phyloP scores from a whole-genome alignment of 1,284 basidiomycete species.

The Quambalaria eucalypti region DNA sequence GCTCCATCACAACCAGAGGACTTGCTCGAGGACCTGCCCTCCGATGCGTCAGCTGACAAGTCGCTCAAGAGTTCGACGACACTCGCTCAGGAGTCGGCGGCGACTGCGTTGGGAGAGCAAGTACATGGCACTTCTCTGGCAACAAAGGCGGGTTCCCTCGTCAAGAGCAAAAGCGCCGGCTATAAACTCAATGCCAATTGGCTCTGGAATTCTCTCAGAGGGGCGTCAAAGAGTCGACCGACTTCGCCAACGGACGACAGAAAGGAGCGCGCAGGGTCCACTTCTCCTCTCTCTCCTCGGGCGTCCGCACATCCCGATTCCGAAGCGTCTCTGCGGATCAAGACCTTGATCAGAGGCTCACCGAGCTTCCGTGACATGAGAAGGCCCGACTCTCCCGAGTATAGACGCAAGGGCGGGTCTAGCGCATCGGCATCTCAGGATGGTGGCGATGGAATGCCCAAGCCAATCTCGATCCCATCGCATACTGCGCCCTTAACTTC shows the following conservation, averaged over 20 bases:
- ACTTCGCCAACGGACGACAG: too few relatives aligned
- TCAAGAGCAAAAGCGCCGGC: background rate
- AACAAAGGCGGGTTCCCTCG: too few relatives aligned
- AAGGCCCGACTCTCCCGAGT: too few relatives aligned
- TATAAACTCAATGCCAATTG: conserved; percentile 9
- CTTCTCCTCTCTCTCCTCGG: too few relatives aligned
- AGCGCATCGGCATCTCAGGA: background rate
- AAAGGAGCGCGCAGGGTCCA: too few relatives aligned
- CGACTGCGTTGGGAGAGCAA: too few relatives aligned
- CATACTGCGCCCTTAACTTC: too few relatives aligned
- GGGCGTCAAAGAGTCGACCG: background rate
- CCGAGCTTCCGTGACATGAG: background rate
- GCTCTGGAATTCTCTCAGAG: conserved; percentile 28
- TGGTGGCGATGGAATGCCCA: conserved; percentile 9
- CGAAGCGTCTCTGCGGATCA: conserved; percentile 27
- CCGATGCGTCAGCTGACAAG: background rate
- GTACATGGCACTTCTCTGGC: too few relatives aligned
- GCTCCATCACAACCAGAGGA: conserved; percentile 18
- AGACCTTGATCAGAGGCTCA: conserved; percentile 16
- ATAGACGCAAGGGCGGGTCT: too few relatives aligned
- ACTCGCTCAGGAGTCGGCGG: too few relatives aligned
- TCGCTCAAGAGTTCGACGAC: too few relatives aligned
- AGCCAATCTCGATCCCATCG: conserved; percentile 31
- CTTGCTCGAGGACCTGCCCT: conserved; percentile 7
- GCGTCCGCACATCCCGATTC: conserved; percentile 11